phyloP scores from a whole-genome alignment of 176 grass and related monocot genomes.

The Aegilops tauschii region DNA sequence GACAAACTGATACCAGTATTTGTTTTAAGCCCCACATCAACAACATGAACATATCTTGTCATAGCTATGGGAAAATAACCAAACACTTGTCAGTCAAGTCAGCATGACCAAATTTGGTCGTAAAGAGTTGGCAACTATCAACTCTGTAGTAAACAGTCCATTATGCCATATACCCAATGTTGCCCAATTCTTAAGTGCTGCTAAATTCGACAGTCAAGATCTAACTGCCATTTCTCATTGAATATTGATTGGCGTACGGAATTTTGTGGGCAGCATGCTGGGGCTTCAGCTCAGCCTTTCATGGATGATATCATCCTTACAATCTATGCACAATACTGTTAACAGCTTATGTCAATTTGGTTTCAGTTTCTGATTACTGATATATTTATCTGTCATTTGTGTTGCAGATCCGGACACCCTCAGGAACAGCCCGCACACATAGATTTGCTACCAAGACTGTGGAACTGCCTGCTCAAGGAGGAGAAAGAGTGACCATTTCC shows the following conservation, averaged over 20 bases:
- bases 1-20: background rate
- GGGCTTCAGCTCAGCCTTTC: background rate
- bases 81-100: no score
- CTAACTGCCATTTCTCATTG: background rate
- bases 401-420: conserved; percentile 71
- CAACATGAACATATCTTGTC: background rate
- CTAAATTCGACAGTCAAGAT: background rate
- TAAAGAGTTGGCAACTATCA: background rate
- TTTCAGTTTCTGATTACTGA: background rate
- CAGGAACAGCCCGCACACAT: conserved; percentile 76
- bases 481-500: conserved; percentile 90
- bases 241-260: background rate
- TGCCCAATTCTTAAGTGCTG: background rate
- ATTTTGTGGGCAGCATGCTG: background rate
- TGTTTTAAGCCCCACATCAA: background rate
- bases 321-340: background rate
- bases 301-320: background rate
- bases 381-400: conserved; percentile 26
- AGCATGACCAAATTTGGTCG: background rate
- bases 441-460: conserved; percentile 74
- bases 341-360: background rate
- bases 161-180: background rate
- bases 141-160: background rate
- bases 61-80: no score
- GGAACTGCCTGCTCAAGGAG: conserved; percentile 88